phyloP scores from a whole-genome alignment of 2,329 filamentous ascomycete genomes.

The Arthrobotrys pseudoclavata region DNA sequence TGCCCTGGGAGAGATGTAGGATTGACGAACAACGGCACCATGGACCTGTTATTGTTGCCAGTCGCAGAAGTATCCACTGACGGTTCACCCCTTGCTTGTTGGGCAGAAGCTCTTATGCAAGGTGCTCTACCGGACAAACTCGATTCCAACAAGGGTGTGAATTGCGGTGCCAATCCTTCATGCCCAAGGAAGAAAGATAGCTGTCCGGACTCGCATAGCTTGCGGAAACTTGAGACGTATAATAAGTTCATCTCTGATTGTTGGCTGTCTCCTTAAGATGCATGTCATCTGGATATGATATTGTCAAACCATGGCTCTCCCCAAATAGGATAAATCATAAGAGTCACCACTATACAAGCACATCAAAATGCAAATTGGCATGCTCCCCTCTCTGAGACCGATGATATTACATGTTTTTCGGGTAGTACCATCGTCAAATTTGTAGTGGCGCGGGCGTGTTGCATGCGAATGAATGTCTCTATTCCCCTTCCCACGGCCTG shows the following conservation, averaged over 20 bases:
- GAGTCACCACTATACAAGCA: slow-evolving; percentile 3
- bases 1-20: slow-evolving; percentile 34
- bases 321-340: slow-evolving; percentile 14
- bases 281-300: slow-evolving; percentile 11
- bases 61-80: slow-evolving; percentile 39
- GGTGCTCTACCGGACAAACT: slow-evolving; percentile 24
- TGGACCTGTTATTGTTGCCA: slow-evolving; percentile 26
- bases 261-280: background rate
- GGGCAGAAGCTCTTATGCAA: slow-evolving; percentile 55
- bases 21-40: slow-evolving; percentile 36
- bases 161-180: background rate
- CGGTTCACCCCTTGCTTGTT: slow-evolving; percentile 43
- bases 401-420: slow-evolving; percentile 45
- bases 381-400: slow-evolving; percentile 2
- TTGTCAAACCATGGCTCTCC: slow-evolving; percentile 7
- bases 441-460: slow-evolving; percentile 35
- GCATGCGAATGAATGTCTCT: slow-evolving; percentile 24
- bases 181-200: slow-evolving; percentile 10
- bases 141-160: slow-evolving; percentile 3
- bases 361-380: slow-evolving; percentile 27
- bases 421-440: slow-evolving; percentile 49
- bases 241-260: slow-evolving; percentile 2
- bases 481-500: slow-evolving; percentile 19
- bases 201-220: slow-evolving; percentile 18
- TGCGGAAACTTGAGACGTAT: slow-evolving; percentile 18